phyloP scores from a whole-genome alignment of 768 basidiomycete genomes.

The Exidia glandulosa region DNA sequence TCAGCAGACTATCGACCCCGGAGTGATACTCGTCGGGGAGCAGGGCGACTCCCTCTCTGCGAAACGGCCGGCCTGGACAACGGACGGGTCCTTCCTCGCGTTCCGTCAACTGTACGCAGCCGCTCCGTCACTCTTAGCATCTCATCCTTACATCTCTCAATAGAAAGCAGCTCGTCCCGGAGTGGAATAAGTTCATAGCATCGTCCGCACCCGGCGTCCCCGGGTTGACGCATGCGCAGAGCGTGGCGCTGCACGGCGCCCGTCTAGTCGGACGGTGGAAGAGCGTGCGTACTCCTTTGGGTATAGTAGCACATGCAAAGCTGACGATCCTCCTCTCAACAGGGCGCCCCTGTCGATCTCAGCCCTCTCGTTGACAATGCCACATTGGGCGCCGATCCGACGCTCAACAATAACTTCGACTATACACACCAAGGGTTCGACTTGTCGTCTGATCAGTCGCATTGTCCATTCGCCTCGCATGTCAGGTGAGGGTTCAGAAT shows the following conservation, averaged over 20 bases:
- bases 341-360: slow-evolving; percentile 34
- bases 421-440: slow-evolving; percentile 18
- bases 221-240: slow-evolving; percentile 24
- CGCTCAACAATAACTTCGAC: slow-evolving; percentile 34
- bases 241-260: slow-evolving; percentile 38
- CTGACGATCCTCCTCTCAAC: neutral
- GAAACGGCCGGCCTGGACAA: slow-evolving; percentile 31
- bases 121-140: neutral
- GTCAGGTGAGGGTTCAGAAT: slow-evolving; percentile 15
- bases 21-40: slow-evolving; percentile 17
- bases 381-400: slow-evolving; percentile 23
- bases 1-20: slow-evolving; percentile 15
- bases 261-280: slow-evolving; percentile 48
- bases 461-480: slow-evolving; percentile 38
- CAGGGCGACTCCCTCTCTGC: slow-evolving; percentile 7
- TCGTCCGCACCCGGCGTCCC: slow-evolving; percentile 13
- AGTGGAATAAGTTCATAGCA: slow-evolving; percentile 36
- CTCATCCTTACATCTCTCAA: slow-evolving; percentile 11
- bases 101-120: slow-evolving; percentile 31
- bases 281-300: slow-evolving; percentile 15
- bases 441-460: slow-evolving; percentile 3
- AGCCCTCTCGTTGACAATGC: slow-evolving; percentile 34
- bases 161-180: slow-evolving; percentile 29
- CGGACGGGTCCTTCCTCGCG: slow-evolving; percentile 40
- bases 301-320: no score